Conservation (phyloP, 768 basidiomycete species). For the Kwoniella botswanensis region DNA sequence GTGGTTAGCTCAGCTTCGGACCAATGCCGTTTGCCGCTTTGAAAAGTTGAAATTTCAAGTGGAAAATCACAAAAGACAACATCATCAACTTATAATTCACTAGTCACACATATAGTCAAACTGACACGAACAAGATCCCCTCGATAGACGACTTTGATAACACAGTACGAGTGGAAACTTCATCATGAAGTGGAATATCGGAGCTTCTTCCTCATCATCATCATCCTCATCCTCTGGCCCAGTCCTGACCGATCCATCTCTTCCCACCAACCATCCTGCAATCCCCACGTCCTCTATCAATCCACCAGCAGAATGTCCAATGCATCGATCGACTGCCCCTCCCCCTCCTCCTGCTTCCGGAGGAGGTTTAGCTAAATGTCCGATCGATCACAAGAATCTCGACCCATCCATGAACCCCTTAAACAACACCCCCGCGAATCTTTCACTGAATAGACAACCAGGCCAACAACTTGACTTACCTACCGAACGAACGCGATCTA, state of each 20-base stretch:
- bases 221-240: conserved; percentile 3
- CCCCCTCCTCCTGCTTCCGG: conserved; percentile 12
- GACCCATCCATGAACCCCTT: conserved; percentile 64
- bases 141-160: no score
- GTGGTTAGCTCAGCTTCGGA: neutral
- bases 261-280: conserved; percentile 6
- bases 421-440: conserved; percentile 81
- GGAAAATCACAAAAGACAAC: neutral
- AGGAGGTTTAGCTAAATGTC: conserved; percentile 56
- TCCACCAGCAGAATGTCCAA: conserved; percentile 45
- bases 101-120: neutral
- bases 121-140: no score
- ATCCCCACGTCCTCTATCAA: conserved; percentile 39
- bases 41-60: neutral
- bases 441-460: conserved; percentile 67
- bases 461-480: conserved; percentile 69
- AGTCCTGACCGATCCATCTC: conserved; percentile 5
- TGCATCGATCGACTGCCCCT: conserved; percentile 25
- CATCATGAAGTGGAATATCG: conserved; percentile 41
- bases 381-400: conserved; percentile 53
- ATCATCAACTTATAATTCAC: neutral
- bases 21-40: neutral
- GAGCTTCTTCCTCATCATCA: conserved; percentile 17
- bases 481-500: conserved; percentile 74
- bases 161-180: neutral